Conservation (phyloP, 1,284 basidiomycete species). For the Ganoderma sinense region DNA sequence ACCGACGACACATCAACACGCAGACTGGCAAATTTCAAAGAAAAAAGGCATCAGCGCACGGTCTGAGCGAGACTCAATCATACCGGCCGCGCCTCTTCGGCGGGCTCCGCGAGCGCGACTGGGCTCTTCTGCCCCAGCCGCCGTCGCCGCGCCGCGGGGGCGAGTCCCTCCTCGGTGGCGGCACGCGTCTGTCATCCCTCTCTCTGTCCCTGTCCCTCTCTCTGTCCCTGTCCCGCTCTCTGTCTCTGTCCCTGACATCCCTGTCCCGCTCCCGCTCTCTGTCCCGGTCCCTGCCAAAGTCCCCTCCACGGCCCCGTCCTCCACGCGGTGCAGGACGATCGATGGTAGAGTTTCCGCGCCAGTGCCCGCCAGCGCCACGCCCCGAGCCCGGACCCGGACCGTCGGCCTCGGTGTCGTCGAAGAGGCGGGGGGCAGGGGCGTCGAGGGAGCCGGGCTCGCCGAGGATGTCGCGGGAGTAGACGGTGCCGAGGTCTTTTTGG, state of each 20-base stretch:
- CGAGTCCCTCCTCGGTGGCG: slow-evolving; percentile 43
- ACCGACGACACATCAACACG: not conserved
- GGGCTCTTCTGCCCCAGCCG: slow-evolving; percentile 47
- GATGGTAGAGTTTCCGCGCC: slow-evolving; percentile 68
- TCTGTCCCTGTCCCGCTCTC: slow-evolving; percentile 32
- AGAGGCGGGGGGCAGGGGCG: slow-evolving; percentile 61
- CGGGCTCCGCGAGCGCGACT: slow-evolving; percentile 46
- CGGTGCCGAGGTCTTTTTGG: slow-evolving; percentile 78
- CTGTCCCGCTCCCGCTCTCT: slow-evolving; percentile 29
- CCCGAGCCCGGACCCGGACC: slow-evolving; percentile 38
- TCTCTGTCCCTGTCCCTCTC: too few relatives aligned
- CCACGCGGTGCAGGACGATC: slow-evolving; percentile 48
- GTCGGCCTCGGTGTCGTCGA: slow-evolving; percentile 56
- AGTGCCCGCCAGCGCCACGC: slow-evolving; percentile 65
- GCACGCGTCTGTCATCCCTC: slow-evolving; percentile 42
- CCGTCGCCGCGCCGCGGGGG: slow-evolving; percentile 52
- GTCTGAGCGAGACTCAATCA: slow-evolving; percentile 28
- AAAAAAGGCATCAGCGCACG: slow-evolving; percentile 2
- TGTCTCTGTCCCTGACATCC: slow-evolving; percentile 34
- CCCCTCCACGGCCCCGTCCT: slow-evolving; percentile 52
- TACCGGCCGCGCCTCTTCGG: slow-evolving; percentile 39
- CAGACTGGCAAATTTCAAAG: slow-evolving; percentile 6
- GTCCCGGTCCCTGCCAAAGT: slow-evolving; percentile 35
- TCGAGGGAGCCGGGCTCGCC: slow-evolving; percentile 74
- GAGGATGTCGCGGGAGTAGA: slow-evolving; percentile 82